phyloP scores from a whole-genome alignment of 345 rosid genomes.

The Crucihimalaya himalaica region DNA sequence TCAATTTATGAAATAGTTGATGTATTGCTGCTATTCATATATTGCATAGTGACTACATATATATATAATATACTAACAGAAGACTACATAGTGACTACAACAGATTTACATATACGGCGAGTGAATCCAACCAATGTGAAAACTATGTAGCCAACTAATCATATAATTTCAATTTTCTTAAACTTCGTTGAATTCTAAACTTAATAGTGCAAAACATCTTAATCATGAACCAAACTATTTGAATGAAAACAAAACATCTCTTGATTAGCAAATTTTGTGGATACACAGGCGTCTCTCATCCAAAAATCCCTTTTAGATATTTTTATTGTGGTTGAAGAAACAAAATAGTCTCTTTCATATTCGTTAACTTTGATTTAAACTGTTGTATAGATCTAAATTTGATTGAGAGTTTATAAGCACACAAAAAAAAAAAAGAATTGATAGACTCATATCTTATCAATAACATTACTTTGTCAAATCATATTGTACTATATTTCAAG shows the following conservation, averaged over 20 bases:
- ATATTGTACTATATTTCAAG: constrained; percentile 9
- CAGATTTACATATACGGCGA: too few species aligned
- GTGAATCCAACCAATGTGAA: too few species aligned
- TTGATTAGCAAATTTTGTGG: background rate
- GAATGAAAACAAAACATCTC: background rate
- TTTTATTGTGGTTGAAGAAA: constrained; percentile 8
- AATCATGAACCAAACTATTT: constrained; percentile 1
- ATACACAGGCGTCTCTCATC: background rate
- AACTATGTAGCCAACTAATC: background rate
- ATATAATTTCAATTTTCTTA: background rate
- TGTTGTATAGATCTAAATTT: background rate
- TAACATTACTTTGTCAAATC: background rate
- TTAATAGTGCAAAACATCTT: background rate
- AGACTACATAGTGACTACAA: too few species aligned
- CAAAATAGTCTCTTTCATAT: background rate
- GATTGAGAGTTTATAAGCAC: constrained; percentile 7
- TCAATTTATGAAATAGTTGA: too few species aligned
- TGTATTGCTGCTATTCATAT: too few species aligned
- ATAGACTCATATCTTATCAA: constrained; percentile 10
- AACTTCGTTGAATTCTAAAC: background rate
- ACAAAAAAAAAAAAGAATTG: background rate
- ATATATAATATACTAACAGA: too few species aligned
- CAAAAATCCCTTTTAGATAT: background rate
- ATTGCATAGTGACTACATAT: too few species aligned
- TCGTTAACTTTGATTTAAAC: constrained; percentile 1